Percentiles rank a stretch among this genome's conserved stretches.
Evolutionary conservation across 1,284 basidiomycete genomes (phyloP).

Genomic region (Acaromyces ingoldii): DNA sequence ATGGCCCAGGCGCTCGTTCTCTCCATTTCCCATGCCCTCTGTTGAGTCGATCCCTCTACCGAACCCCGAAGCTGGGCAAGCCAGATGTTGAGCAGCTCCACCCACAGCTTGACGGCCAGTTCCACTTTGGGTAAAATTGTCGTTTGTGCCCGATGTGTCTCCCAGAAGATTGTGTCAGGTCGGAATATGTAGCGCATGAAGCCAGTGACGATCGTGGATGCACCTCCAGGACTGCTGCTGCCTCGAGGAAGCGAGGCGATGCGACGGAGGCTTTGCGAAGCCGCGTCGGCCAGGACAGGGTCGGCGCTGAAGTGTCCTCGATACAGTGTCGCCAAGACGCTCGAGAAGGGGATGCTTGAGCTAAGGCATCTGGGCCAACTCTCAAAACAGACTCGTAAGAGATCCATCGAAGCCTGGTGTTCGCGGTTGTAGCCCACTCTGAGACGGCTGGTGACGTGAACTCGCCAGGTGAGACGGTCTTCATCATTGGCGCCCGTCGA

Average conservation of each 20-base stretch:
- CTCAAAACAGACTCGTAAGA: conserved; percentile 74
- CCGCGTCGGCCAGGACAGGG: conserved; percentile 62
- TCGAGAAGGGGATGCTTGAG: conserved; percentile 56
- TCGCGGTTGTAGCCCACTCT: conserved; percentile 63
- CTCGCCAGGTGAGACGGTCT: conserved; percentile 56
- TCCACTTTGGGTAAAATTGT: conserved; percentile 64
- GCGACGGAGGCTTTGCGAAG: conserved; percentile 66
- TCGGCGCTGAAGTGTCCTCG: conserved; percentile 79
- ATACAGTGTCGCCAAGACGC: conserved; percentile 73
- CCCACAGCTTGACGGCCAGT: conserved; percentile 68
- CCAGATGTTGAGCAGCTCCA: conserved; percentile 69
- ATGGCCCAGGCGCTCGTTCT: conserved; percentile 44
- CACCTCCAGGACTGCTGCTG: too few relatives aligned
- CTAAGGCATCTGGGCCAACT: conserved; percentile 75
- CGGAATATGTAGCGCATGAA: conserved; percentile 75
- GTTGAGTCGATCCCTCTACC: conserved; percentile 30
- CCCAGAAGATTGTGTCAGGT: conserved; percentile 64
- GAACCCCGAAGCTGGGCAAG: conserved; percentile 53
- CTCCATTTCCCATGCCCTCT: conserved; percentile 28
- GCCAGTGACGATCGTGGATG: conserved; percentile 60
- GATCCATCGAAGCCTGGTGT: conserved; percentile 64
- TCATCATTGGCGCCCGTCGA: conserved; percentile 34
- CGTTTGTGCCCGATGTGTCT: conserved; percentile 61
- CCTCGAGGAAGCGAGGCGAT: conserved; percentile 63
- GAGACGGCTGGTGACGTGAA: conserved; percentile 59